Evolutionary conservation across 1,284 basidiomycete genomes (phyloP).

Genomic region (Austroboletus novae-zelandiae): DNA sequence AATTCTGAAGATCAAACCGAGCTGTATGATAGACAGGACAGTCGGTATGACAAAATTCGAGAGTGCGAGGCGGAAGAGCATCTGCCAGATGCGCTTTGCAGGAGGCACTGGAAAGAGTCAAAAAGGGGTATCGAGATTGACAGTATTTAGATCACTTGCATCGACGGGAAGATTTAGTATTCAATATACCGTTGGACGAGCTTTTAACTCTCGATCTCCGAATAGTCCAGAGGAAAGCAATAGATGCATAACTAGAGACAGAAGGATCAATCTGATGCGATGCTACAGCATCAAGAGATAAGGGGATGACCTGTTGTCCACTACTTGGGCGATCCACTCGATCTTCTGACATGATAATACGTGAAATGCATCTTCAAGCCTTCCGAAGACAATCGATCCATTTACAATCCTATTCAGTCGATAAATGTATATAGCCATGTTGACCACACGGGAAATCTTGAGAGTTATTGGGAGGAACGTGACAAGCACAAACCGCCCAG

Average conservation of each 20-base stretch:
- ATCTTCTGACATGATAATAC: slow-evolving; percentile 19
- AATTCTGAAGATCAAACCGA: background rate
- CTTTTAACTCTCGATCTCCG: background rate
- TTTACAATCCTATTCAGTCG: slow-evolving; percentile 3
- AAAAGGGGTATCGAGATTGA: background rate
- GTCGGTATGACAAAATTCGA: slow-evolving; percentile 26
- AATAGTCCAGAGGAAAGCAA: slow-evolving; percentile 20
- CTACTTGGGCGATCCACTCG: slow-evolving; percentile 22
- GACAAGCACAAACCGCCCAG: slow-evolving; percentile 13
- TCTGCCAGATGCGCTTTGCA: slow-evolving; percentile 11
- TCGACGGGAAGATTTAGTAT: background rate
- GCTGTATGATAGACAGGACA: slow-evolving; percentile 17
- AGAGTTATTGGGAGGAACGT: slow-evolving; percentile 13
- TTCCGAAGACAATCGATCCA: background rate
- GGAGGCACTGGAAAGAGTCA: slow-evolving; percentile 3
- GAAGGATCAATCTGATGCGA: background rate
- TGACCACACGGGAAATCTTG: slow-evolving; percentile 13
- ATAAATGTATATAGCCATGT: slow-evolving; percentile 9
- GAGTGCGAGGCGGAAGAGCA: slow-evolving; percentile 14
- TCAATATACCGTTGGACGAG: background rate
- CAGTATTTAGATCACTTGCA: background rate
- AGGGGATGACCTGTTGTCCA: slow-evolving; percentile 18
- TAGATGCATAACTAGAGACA: slow-evolving; percentile 16
- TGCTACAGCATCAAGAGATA: no score
- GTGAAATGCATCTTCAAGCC: no score